phyloP scores from a whole-genome alignment of 2,329 filamentous ascomycete species.

The Celoporthe dispersa region DNA sequence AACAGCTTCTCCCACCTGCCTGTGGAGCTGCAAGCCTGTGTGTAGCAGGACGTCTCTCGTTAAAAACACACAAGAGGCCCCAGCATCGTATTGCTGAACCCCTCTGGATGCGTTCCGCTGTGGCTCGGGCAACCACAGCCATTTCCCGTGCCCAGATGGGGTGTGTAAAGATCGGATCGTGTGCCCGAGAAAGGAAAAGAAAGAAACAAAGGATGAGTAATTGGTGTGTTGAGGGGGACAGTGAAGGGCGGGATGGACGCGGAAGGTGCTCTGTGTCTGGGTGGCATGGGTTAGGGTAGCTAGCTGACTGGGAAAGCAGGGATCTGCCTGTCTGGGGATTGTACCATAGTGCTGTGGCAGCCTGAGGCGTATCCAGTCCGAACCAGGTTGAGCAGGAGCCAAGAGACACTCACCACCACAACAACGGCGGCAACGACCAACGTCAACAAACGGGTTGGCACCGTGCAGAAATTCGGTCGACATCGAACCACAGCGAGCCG shows the following conservation, averaged over 20 bases:
- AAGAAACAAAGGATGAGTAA: background rate
- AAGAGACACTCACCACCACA: background rate
- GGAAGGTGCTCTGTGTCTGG: background rate
- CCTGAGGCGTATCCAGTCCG: background rate
- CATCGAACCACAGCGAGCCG: background rate
- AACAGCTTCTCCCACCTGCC: background rate
- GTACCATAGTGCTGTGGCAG: background rate
- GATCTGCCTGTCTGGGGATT: background rate
- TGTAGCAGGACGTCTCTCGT: background rate
- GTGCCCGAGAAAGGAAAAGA: no score
- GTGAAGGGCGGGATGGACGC: background rate
- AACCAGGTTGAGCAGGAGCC: background rate
- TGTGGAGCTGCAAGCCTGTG: background rate
- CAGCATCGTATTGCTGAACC: background rate
- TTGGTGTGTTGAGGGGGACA: background rate
- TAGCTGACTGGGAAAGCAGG: background rate
- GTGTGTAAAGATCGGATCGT: no score
- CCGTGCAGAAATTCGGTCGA: background rate
- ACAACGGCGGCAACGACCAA: background rate
- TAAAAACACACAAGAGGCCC: background rate
- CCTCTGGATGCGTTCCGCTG: background rate
- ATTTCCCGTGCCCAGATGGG: background rate
- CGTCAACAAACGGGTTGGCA: background rate
- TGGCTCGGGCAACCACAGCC: background rate
- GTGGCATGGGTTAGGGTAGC: slow-evolving; percentile 1